These are phyloP conservation scores for Mytilinidion resinicola DNA, from an alignment of 495 filamentous ascomycete genomes.

Conservation along the genomic window DNA sequence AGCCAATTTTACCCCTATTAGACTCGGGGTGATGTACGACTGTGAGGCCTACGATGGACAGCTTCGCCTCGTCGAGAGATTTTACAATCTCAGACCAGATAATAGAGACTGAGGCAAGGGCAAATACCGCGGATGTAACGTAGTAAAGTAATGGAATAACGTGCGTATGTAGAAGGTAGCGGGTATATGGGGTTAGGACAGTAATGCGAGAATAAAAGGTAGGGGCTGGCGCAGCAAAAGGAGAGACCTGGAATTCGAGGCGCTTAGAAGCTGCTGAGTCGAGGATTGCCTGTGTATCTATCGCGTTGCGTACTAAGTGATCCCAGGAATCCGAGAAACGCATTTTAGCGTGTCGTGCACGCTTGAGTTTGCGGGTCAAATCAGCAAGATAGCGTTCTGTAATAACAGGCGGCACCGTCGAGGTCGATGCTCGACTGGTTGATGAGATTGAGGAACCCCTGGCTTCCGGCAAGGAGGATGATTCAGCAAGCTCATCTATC, in stretches of 20 bases:
- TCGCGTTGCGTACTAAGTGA: conserved; percentile 62
- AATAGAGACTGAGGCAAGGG: conserved; percentile 70
- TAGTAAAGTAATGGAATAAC: conserved; percentile 59
- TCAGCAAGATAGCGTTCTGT: conserved; percentile 91
- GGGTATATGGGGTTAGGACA: conserved; percentile 77
- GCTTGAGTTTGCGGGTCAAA: conserved; percentile 69
- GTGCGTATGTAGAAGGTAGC: conserved; percentile 68
- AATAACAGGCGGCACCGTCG: conserved; percentile 67
- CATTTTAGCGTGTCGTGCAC: conserved; percentile 73
- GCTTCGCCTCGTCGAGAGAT: conserved; percentile 59
- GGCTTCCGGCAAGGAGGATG: conserved; percentile 44
- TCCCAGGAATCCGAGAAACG: conserved; percentile 86
- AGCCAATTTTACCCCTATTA: conserved; percentile 63
- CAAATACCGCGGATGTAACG: conserved; percentile 55
- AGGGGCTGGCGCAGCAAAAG: conserved; percentile 39
- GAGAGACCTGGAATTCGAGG: conserved; percentile 61
- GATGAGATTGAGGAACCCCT: conserved; percentile 21
- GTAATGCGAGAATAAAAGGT: conserved; percentile 46
- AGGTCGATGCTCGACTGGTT: conserved; percentile 36
- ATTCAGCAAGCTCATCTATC: conserved; percentile 86
- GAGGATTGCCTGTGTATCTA: conserved; percentile 70
- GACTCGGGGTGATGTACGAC: conserved; percentile 69
- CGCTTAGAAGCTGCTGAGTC: conserved; percentile 76
- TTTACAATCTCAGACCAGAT: conserved; percentile 91
- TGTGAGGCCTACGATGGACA: conserved; percentile 78